Evolutionary conservation across 176 grass and related monocot genomes (phyloP).

Genomic region (Carex littledalei): DNA sequence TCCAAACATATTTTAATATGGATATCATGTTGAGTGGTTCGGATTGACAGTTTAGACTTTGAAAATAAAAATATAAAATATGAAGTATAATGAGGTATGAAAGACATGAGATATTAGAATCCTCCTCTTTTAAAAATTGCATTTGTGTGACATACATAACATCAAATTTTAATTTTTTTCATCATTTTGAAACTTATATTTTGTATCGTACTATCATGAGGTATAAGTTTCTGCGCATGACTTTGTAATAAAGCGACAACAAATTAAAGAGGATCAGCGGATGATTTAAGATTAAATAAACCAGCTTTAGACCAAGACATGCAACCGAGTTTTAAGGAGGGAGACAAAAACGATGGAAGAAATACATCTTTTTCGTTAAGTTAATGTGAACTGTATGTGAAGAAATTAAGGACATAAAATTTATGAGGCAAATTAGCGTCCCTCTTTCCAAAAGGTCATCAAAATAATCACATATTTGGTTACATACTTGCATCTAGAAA

Average conservation of each 20-base stretch:
- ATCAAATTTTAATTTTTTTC: too few relatives aligned
- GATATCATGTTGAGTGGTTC: too few relatives aligned
- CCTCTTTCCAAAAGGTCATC: background rate
- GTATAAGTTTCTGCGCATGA: background rate
- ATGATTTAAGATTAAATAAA: background rate
- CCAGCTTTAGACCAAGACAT: background rate
- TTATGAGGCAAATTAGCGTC: constrained; percentile 6
- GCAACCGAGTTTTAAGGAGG: background rate
- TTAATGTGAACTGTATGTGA: background rate
- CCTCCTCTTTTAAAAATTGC: too few relatives aligned
- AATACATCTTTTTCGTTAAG: background rate
- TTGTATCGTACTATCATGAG: too few relatives aligned
- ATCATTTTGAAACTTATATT: too few relatives aligned
- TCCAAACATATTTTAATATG: too few relatives aligned
- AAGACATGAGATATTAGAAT: too few relatives aligned
- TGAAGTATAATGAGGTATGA: too few relatives aligned
- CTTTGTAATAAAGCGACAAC: background rate
- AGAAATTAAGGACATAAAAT: background rate
- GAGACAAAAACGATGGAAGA: background rate
- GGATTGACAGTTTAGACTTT: too few relatives aligned
- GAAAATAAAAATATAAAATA: too few relatives aligned
- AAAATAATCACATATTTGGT: background rate
- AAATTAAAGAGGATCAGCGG: background rate
- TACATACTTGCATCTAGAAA: too few relatives aligned
- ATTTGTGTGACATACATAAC: too few relatives aligned